These are phyloP conservation scores for Acanthamoeba quina DNA, from an alignment of 208 protist species.

Conservation along the genomic window DNA sequence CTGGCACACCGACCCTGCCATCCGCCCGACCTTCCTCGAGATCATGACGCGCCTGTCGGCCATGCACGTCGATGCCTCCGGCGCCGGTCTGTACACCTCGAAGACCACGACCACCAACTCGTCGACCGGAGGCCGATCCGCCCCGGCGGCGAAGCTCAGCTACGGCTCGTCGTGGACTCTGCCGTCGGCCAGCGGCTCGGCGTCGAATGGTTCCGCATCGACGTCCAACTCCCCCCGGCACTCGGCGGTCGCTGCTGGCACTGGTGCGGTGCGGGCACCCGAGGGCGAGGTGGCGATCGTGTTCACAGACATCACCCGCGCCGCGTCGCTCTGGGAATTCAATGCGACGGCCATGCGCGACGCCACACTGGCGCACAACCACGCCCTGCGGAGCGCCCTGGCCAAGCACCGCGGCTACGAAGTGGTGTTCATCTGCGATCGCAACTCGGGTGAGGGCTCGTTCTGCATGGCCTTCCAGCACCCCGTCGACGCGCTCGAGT, in stretches of 20 bases:
- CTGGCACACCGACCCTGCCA: slow-evolving; percentile 17
- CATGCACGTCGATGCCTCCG: slow-evolving; percentile 3
- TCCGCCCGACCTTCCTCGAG: slow-evolving; percentile 59
- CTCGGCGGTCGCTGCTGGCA: no score
- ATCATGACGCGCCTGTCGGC: slow-evolving; percentile 40
- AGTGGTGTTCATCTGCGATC: not conserved
- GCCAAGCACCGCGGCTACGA: slow-evolving; percentile 15
- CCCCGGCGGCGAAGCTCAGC: no score
- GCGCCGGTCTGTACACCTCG: no score
- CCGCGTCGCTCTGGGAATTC: slow-evolving; percentile 6
- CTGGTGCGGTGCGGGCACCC: not conserved
- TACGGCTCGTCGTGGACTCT: no score
- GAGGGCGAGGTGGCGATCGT: not conserved
- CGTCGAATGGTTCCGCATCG: not conserved
- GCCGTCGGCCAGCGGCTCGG: no score
- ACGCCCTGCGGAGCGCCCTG: not conserved
- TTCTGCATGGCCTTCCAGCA: slow-evolving; percentile 52
- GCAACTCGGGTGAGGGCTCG: slow-evolving; percentile 9
- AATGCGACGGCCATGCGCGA: not conserved
- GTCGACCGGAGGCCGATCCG: no score
- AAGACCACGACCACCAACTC: no score
- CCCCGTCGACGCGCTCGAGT: not conserved
- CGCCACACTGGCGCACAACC: not conserved
- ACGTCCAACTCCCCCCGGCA: no score
- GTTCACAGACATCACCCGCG: not conserved